Evolutionary conservation across 805 yeast genomes (phyloP), one percentile per base, ranked within the genome.

Genomic region (Pichia heedii): DNA sequence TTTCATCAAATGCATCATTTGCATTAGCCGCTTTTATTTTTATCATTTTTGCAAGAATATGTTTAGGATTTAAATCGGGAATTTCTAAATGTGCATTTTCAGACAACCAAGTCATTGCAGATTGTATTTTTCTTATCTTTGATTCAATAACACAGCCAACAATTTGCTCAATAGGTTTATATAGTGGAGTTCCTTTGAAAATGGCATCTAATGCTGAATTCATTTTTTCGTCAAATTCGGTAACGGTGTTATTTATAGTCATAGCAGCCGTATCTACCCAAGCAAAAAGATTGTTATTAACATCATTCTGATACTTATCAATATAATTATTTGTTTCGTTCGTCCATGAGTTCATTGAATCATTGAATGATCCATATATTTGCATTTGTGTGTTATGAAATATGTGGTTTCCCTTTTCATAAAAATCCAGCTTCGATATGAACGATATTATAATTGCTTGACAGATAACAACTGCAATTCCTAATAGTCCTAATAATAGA

Each of bases 61-160:
- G 41, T 18, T 40, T 37, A 3, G 50, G 47, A 34, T 61, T 45
- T 3, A 80, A 60, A 35, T 67, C 52, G 0, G 95, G 95, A 1
- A 86, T 56, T 1, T 65, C 50, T 2, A 88, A 61, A 15, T 76
- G 68, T 3, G 88, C 69, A 49, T 84, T 68, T 30, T 80, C 66
- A 51, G 81, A 69, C 2, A 88, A 65, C 97, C 97, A 93, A 2
- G 79, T 73, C 43, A 89, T 62, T 0, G 94, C 97, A 26, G 73
- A 56, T 49, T 84, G 84, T 3, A 87, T 66, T 20, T 72, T 68
- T 13, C 68, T 69, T 7, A 90, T 59, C 54, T 90, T 93, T 39
- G 81, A 68, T 16, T 85, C 90, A 33, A 93, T 68, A 3, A 85
- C 76, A 64, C 98, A 90, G 27, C 80, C 77, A 4, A 89, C 83